Conservation (phyloP, 441 rosid species). For the Gossypium laxum region DNA sequence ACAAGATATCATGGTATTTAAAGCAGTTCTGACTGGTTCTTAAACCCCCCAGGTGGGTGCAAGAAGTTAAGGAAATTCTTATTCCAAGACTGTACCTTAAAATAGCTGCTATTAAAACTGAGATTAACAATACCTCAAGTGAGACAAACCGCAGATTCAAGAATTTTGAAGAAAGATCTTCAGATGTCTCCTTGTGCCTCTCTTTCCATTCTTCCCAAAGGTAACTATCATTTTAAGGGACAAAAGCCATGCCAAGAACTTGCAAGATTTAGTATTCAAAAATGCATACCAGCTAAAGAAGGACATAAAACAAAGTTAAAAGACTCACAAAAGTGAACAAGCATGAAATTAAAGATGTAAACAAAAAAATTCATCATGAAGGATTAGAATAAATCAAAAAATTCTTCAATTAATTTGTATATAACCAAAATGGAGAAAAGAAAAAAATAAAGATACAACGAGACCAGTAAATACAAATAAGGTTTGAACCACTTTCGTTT, state of each 20-base stretch:
- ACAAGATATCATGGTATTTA: background rate
- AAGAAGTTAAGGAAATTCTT: background rate
- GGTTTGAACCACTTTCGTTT: background rate
- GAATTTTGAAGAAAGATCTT: constrained; percentile 46
- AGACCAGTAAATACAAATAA: background rate
- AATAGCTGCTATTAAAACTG: background rate
- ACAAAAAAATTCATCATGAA: constrained; percentile 8
- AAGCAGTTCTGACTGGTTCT: background rate
- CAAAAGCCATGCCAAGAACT: constrained; percentile 8
- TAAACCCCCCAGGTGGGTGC: background rate
- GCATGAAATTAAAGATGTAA: constrained; percentile 18
- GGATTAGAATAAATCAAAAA: background rate
- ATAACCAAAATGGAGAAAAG: background rate
- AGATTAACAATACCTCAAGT: constrained; percentile 42
- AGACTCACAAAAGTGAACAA: constrained; percentile 11
- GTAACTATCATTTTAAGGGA: constrained; percentile 32
- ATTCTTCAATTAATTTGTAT: background rate
- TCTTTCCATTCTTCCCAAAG: constrained; percentile 61
- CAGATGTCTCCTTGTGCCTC: constrained; percentile 40
- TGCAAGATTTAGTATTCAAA: background rate
- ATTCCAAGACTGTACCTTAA: background rate
- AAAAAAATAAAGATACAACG: background rate
- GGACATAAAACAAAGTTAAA: constrained; percentile 8
- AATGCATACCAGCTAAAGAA: background rate
- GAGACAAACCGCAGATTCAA: constrained; percentile 54